Percentiles rank a stretch among this genome's conserved stretches.
Evolutionary conservation across 2,329 filamentous ascomycete species (phyloP).

Genomic region (Pseudonectria foliicola): DNA sequence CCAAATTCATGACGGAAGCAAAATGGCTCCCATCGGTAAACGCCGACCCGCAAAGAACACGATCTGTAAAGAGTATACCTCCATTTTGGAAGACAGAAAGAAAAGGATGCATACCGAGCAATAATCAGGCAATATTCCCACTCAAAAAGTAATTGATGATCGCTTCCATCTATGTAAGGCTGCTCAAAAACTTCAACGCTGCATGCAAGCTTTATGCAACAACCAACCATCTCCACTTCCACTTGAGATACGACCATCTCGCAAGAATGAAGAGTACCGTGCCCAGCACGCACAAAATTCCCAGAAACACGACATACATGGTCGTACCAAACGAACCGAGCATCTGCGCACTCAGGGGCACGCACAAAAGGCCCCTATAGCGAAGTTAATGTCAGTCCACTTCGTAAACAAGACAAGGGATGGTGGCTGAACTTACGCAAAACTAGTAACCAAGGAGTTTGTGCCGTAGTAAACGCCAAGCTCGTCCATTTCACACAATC

Average conservation of each 20-base stretch:
- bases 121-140: no score
- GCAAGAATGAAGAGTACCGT: not conserved
- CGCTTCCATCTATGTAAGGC: no score
- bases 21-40: no score
- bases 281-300: not conserved
- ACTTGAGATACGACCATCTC: not conserved
- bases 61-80: no score
- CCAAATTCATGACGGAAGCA: no score
- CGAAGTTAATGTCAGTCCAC: not conserved
- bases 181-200: no score
- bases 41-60: no score
- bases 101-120: no score
- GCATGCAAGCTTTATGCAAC: not conserved
- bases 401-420: not conserved
- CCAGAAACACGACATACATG: constrained; percentile 1
- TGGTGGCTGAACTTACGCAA: constrained; percentile 3
- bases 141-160: no score
- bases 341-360: constrained; percentile 1
- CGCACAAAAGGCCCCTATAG: constrained; percentile 1
- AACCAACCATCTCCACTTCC: not conserved
- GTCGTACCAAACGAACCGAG: not conserved
- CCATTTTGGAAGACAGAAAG: no score
- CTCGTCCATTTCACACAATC: constrained; percentile 2
- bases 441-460: constrained; percentile 2
- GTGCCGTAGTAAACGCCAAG: constrained; percentile 6